Base-by-base conservation (phyloP, 2,329 filamentous ascomycete genomes). In the Coleophoma cylindrospora region DNA sequence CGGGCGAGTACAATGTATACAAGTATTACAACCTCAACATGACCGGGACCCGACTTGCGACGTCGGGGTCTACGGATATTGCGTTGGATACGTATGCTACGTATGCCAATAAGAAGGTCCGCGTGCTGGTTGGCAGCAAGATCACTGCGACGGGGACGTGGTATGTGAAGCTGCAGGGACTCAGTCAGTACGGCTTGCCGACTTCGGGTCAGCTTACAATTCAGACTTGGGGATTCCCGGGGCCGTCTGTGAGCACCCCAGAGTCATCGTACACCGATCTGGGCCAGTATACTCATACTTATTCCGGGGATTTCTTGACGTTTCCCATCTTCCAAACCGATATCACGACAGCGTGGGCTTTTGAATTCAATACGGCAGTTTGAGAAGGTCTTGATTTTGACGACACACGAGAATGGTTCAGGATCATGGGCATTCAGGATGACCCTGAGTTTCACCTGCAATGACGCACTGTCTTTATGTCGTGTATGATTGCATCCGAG, bases 21-120 rank as follows among this genome's bases (percentile, higher is more conserved):
- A 70, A 71, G 48, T 75, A 74, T 60, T 76, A 76, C 57, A 63
- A 67, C 41, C 55, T 62, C 3, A 69, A 69, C 40, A 74, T 75
- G 72, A 70, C 67, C 0, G 73, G 73, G 3, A 46, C 63, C 13
- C 66, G 71, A 14, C 64, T 70, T 5, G 62, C 61, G 0, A 72
- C 70, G 2, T 59, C 62, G 0, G 62, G 61, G 1, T 67, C 69
- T 1, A 52, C 48, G 3, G 58, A 62, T 36, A 32, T 48, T 9
- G 41, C 38, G 12, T 22, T 58, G 14, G 57, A 62, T 43, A 53
- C 52, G 1, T 62, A 57, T 34, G 57, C 57, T 11, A 60, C 56
- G 1, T 48, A 58, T 17, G 57, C 15, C 15, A 17, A 40, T 5
- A 52, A 54, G 19, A 45, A 37, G 22, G 55, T 60, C 8, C 50